Evolutionary conservation across 768 basidiomycete genomes (phyloP).

Genomic region (Epithele typhae): DNA sequence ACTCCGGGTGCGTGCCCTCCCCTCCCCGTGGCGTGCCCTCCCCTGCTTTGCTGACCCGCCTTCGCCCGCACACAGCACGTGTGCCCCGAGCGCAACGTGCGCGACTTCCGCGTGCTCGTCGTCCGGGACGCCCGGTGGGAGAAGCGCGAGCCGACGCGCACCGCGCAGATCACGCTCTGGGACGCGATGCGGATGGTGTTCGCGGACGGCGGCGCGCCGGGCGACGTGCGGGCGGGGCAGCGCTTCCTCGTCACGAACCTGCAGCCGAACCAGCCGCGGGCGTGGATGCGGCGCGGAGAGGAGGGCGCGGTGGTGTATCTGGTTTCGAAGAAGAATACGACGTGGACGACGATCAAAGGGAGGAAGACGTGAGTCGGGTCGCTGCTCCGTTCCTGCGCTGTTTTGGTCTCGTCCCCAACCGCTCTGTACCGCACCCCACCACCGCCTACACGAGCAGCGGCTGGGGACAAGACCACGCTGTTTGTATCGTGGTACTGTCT

Average conservation of each 20-base stretch:
- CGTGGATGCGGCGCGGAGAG: constrained; percentile 64
- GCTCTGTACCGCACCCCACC: too few species aligned
- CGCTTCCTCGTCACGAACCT: constrained; percentile 75
- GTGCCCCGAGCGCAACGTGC: constrained; percentile 73
- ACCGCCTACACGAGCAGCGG: too few species aligned
- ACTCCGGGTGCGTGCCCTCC: constrained; percentile 49
- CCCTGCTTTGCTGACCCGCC: too few species aligned
- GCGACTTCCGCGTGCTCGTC: constrained; percentile 70
- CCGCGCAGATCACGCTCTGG: constrained; percentile 82
- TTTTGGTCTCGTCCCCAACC: too few species aligned
- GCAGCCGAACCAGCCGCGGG: constrained; percentile 56
- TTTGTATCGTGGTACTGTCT: too few species aligned
- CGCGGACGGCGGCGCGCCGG: constrained; percentile 46
- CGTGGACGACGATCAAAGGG: constrained; percentile 44
- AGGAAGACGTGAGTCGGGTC: constrained; percentile 1
- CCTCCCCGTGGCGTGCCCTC: neutral
- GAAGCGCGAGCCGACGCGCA: constrained; percentile 48
- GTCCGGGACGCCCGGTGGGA: constrained; percentile 58
- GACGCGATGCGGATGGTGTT: constrained; percentile 53
- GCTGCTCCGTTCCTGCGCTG: too few species aligned
- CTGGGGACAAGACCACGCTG: too few species aligned
- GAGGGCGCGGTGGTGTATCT: constrained; percentile 69
- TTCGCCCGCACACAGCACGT: constrained; percentile 43
- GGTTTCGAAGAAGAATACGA: constrained; percentile 58
- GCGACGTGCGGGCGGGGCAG: constrained; percentile 57